A percentile compares a stretch with the other conserved stretches of the same genome.
phyloP scores from a whole-genome alignment of 331 rosid species.

The Quercus lobata region DNA sequence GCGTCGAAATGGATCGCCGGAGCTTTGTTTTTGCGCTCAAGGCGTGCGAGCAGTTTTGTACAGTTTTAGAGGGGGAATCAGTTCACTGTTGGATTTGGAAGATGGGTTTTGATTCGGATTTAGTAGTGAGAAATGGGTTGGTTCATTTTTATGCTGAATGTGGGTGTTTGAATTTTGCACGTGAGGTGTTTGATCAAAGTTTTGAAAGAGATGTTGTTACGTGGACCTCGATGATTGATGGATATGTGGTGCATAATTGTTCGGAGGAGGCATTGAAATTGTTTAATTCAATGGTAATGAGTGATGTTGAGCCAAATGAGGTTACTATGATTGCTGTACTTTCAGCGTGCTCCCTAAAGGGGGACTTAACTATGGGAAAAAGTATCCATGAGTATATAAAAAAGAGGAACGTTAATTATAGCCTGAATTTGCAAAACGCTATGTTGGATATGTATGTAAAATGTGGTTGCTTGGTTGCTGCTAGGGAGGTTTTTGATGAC shows the following conservation, averaged over 20 bases:
- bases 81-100: constrained; percentile 32
- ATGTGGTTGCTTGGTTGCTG: constrained; percentile 45
- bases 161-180: constrained; percentile 34
- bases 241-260: constrained; percentile 32
- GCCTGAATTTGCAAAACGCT: constrained; percentile 56
- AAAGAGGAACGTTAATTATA: constrained; percentile 18
- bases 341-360: constrained; percentile 39
- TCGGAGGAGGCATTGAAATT: constrained; percentile 43
- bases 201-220: constrained; percentile 52
- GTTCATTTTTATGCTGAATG: constrained; percentile 32
- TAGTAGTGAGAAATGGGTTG: constrained; percentile 44
- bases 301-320: constrained; percentile 48
- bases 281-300: constrained; percentile 39
- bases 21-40: constrained; percentile 40
- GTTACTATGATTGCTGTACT: constrained; percentile 45
- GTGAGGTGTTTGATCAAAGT: constrained; percentile 42
- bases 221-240: constrained; percentile 65
- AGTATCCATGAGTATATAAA: constrained; percentile 34
- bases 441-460: constrained; percentile 72
- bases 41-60: constrained; percentile 23
- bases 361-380: constrained; percentile 36
- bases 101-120: constrained; percentile 38
- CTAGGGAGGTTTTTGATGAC: constrained; percentile 50
- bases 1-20: constrained; percentile 15
- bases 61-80: constrained; percentile 15